Base-by-base conservation (phyloP, 2,329 filamentous ascomycete species). In the Claviceps pusilla region DNA sequence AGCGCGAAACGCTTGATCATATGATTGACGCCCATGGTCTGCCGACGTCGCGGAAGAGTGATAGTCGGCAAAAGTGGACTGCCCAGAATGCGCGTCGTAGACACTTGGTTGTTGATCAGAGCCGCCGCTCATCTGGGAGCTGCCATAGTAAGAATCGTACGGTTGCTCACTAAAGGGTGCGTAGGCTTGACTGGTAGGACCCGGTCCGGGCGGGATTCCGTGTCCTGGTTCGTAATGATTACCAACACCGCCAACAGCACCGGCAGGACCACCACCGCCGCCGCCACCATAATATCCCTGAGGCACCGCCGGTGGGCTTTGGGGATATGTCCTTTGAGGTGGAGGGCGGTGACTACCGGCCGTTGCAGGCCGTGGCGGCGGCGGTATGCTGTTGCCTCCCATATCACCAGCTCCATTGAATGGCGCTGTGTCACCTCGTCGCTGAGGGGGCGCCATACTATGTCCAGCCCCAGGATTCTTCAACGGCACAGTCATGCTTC, bases 401-500 rank as follows among this genome's bases (percentile, higher is more conserved):
- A 50, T 71, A 19, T 72, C 74, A 57, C 66, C 64, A 49, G 70
- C 68, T 7, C 69, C 72, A 59, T 72, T 73, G 50, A 74, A 75
- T 1, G 19, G 19, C 19, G 19, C 19, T 19, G 19, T 19, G 19
- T 19, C 19, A 19, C 19, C 19, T 19, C 19, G 19, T 19, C 66
- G 68, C 28, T 62, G 64, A 9, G 63, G 62, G n/a, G 60, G 60
- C 59, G 19, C 19, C 19, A 65, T 63, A 29, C 64, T 70, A 39
- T 71, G 67, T 59, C 70, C 67, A 19, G 67, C 64, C 19, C 72
- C 69, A 51, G 74, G 65, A 11, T 75, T 71, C 54, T 76, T 73
- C 3, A 71, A 65, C 2, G 80, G 79, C 77, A 82, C 79, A 5
- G 81, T 84, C 74, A 76, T 78, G 55, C 79, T 83, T 59, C 80